These are phyloP conservation scores for Astragalus glycyphyllos DNA, from an alignment of 306 rosid genomes.

Conservation along the genomic window DNA sequence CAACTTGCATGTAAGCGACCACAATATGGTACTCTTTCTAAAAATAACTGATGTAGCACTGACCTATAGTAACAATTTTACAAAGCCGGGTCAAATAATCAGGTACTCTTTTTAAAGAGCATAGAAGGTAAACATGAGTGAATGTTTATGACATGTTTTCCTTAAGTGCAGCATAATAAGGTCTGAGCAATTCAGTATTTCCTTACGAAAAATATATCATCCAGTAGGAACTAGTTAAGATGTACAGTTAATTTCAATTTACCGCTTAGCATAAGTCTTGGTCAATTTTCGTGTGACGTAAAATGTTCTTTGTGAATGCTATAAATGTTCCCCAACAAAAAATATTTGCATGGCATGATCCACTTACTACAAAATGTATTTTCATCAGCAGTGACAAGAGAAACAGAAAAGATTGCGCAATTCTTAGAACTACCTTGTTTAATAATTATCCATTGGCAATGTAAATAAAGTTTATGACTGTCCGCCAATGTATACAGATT, in stretches of 20 bases:
- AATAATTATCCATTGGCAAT: not conserved
- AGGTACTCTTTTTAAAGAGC: slow-evolving; percentile 3
- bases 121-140: slow-evolving; percentile 15
- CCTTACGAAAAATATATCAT: not conserved
- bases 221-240: slow-evolving; percentile 28
- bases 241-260: not conserved
- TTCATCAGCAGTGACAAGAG: slow-evolving; percentile 14
- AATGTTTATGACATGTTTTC: not conserved
- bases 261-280: not conserved
- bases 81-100: slow-evolving; percentile 19
- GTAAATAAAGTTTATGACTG: not conserved
- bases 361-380: slow-evolving; percentile 6
- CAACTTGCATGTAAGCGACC: no score
- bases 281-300: slow-evolving; percentile 12
- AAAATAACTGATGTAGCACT: not conserved
- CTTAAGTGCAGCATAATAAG: not conserved
- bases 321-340: slow-evolving; percentile 16
- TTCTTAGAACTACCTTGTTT: not conserved
- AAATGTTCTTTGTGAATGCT: slow-evolving; percentile 22
- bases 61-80: not conserved
- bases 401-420: not conserved
- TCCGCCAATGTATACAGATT: not conserved
- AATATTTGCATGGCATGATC: slow-evolving; percentile 13
- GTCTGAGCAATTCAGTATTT: no score
- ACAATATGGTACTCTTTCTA: no score